Evolutionary conservation across 768 basidiomycete genomes (phyloP).

Genomic region (Termitomyces sp.): DNA sequence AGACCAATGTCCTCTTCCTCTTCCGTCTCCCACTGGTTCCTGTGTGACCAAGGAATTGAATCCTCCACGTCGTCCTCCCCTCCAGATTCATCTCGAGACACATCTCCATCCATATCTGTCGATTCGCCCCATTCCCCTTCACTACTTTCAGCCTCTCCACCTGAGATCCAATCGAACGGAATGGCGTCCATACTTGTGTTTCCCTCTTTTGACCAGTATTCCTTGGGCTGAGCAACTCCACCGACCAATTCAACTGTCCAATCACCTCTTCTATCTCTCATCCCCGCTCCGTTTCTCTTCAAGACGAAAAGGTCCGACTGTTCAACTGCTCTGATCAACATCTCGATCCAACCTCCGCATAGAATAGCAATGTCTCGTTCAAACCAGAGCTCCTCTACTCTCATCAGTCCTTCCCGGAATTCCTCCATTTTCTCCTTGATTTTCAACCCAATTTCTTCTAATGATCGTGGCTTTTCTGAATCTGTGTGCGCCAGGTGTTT

Average conservation of each 20-base stretch:
- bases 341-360: constrained; percentile 64
- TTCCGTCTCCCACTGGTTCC: constrained; percentile 7
- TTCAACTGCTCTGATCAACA: constrained; percentile 46
- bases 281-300: constrained; percentile 32
- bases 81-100: constrained; percentile 38
- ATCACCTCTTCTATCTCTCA: constrained; percentile 25
- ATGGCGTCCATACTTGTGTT: constrained; percentile 36
- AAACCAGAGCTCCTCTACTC: constrained; percentile 51
- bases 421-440: constrained; percentile 54
- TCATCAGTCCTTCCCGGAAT: constrained; percentile 44
- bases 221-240: constrained; percentile 24
- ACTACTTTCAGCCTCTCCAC: constrained; percentile 24
- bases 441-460: constrained; percentile 44
- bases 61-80: constrained; percentile 26
- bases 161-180: constrained; percentile 43
- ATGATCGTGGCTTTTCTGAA: constrained; percentile 38
- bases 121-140: constrained; percentile 26
- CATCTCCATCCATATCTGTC: constrained; percentile 38
- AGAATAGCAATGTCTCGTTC: constrained; percentile 39
- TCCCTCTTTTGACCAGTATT: constrained; percentile 27
- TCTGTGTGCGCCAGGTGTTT: constrained; percentile 48
- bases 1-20: not conserved
- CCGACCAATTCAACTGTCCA: constrained; percentile 48
- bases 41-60: constrained; percentile 16
- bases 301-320: constrained; percentile 35